phyloP scores from a whole-genome alignment of 2,329 filamentous ascomycete species.

The Fusarium incarnatum region DNA sequence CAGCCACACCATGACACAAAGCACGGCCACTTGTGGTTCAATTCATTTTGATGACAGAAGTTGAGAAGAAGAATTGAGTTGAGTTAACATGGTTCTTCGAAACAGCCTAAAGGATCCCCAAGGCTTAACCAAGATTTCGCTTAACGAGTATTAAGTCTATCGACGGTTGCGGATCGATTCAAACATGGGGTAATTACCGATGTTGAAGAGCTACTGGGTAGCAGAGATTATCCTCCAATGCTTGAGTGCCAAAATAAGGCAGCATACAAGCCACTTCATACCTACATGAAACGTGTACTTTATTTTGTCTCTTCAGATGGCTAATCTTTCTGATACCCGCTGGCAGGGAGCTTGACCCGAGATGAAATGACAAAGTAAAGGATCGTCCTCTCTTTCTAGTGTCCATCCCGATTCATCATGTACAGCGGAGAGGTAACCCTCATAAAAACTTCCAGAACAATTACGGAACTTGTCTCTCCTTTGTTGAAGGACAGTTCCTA shows the following conservation, averaged over 20 bases:
- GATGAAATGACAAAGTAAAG: conserved; percentile 16
- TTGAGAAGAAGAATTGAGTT: conserved; percentile 2
- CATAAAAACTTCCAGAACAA: background rate
- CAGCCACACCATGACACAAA: conserved; percentile 31
- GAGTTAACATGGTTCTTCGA: background rate
- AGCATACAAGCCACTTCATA: background rate
- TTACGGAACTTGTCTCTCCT: background rate
- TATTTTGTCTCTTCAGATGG: background rate
- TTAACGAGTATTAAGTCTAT: conserved; percentile 5
- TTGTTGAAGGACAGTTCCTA: background rate
- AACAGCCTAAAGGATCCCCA: background rate
- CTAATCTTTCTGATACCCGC: background rate
- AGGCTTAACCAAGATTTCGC: conserved; percentile 24
- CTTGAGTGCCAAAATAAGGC: background rate
- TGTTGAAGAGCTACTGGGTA: background rate
- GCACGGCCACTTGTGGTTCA: conserved; percentile 27
- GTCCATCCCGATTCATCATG: background rate
- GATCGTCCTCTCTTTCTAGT: background rate
- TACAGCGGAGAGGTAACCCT: background rate
- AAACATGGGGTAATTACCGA: conserved; percentile 21
- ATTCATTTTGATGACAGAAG: background rate
- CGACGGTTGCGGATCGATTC: conserved; percentile 11
- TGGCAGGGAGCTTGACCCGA: background rate
- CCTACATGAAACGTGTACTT: background rate
- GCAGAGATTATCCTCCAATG: background rate